These are phyloP conservation scores for Boletus sp. DNA, from an alignment of 768 basidiomycete genomes.

Conservation along the genomic window DNA sequence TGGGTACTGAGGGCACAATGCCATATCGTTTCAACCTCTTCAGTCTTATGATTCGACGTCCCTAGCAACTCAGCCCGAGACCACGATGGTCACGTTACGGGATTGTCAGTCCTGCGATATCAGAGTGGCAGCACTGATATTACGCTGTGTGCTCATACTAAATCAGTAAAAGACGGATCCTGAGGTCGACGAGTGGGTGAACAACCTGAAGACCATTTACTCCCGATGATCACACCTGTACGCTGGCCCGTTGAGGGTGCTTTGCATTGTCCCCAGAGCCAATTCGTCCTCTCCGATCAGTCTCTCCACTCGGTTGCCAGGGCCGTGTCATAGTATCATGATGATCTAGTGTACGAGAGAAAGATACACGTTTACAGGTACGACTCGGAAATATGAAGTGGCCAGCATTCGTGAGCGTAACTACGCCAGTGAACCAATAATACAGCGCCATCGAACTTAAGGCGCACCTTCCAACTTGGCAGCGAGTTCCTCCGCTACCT, in stretches of 20 bases:
- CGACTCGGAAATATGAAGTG: background rate
- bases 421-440: background rate
- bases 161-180: background rate
- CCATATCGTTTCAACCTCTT: background rate
- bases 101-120: background rate
- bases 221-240: background rate
- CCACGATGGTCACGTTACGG: background rate
- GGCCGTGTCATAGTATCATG: background rate
- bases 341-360: background rate
- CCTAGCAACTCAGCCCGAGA: background rate
- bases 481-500: constrained; percentile 23
- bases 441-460: background rate
- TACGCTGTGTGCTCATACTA: background rate
- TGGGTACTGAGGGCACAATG: background rate
- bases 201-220: background rate
- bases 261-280: background rate
- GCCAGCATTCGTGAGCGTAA: background rate
- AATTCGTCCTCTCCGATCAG: background rate
- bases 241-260: background rate
- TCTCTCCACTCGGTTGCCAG: background rate
- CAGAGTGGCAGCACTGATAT: background rate
- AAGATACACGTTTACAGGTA: constrained; percentile 7
- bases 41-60: background rate
- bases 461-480: constrained; percentile 7
- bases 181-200: background rate